Conservation (phyloP, 768 basidiomycete genomes). For the Boletus fagicola region DNA sequence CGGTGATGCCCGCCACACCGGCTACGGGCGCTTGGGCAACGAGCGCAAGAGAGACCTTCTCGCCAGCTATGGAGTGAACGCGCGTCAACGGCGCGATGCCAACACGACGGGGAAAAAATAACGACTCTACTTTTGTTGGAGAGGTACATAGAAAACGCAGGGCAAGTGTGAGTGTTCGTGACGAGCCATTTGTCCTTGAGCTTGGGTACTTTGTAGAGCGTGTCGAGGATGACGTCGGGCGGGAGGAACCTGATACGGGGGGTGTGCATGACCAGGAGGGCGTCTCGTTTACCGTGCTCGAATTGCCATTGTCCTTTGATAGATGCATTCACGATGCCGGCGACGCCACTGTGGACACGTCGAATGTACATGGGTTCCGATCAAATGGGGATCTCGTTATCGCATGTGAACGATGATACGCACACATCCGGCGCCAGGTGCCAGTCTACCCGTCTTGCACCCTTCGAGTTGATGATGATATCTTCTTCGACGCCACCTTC, state of each 20-base stretch:
- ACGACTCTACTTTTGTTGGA: slow-evolving; percentile 24
- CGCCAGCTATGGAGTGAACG: slow-evolving; percentile 15
- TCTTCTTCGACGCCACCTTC: slow-evolving; percentile 20
- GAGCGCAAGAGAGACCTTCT: slow-evolving; percentile 27
- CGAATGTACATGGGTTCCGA: background rate
- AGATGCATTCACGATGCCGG: slow-evolving; percentile 31
- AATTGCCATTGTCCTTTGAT: slow-evolving; percentile 38
- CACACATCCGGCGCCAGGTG: slow-evolving; percentile 21
- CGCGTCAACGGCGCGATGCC: background rate
- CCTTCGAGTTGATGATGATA: slow-evolving; percentile 25
- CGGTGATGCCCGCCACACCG: slow-evolving; percentile 2
- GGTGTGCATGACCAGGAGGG: slow-evolving; percentile 35
- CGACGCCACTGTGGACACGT: slow-evolving; percentile 5
- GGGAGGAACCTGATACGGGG: slow-evolving; percentile 29
- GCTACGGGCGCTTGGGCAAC: slow-evolving; percentile 13
- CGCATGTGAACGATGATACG: background rate
- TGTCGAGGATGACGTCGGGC: slow-evolving; percentile 20
- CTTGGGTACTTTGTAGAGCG: slow-evolving; percentile 21
- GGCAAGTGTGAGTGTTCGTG: slow-evolving; percentile 32
- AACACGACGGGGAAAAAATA: background rate
- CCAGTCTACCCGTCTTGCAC: slow-evolving; percentile 15
- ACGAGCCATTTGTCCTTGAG: slow-evolving; percentile 36
- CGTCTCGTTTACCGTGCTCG: slow-evolving; percentile 30
- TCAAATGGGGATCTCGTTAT: background rate
- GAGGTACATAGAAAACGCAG: slow-evolving; percentile 35